A percentile compares a stretch with the other conserved stretches of the same genome.
phyloP scores from a whole-genome alignment of 1,284 basidiomycete genomes.

The Tilletia indica region DNA sequence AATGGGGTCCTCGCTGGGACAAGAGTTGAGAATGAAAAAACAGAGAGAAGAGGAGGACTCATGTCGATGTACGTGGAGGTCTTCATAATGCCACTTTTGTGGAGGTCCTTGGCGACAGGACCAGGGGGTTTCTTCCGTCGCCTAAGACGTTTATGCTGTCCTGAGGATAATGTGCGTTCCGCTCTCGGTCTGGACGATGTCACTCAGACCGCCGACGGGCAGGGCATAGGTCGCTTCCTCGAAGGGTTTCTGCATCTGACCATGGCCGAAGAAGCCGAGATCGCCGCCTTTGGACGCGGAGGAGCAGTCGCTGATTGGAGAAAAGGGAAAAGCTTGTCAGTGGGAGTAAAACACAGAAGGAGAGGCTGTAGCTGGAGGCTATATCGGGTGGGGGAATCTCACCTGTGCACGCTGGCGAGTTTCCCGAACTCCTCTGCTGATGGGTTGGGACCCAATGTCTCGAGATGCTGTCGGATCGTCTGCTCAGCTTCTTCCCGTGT shows the following conservation, averaged over 20 bases:
- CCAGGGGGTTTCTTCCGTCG: too few relatives aligned
- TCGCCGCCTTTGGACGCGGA: conserved; percentile 51
- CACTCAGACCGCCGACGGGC: conserved; percentile 78
- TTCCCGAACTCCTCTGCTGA: conserved; percentile 43
- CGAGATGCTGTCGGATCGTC: conserved; percentile 62
- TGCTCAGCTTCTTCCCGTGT: conserved; percentile 83
- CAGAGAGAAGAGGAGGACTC: too few relatives aligned
- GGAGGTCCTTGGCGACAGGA: too few relatives aligned
- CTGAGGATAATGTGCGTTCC: conserved; percentile 94
- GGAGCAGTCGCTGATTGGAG: conserved; percentile 47
- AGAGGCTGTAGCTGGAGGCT: too few relatives aligned
- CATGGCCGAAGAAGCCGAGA: conserved; percentile 71
- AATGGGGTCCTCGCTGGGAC: too few relatives aligned
- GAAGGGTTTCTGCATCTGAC: conserved; percentile 97
- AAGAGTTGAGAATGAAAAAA: too few relatives aligned
- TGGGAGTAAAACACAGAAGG: neutral
- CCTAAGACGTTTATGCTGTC: conserved; percentile 64
- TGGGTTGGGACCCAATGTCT: conserved; percentile 38
- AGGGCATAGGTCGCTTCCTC: conserved; percentile 85
- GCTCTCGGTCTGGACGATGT: conserved; percentile 83
- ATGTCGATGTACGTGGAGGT: too few relatives aligned
- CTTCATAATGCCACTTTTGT: too few relatives aligned
- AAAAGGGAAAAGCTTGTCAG: neutral
- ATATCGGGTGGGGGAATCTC: conserved; percentile 24
- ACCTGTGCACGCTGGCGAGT: conserved; percentile 46